Evolutionary conservation across 2,329 filamentous ascomycete species (phyloP), one percentile per base, ranked within the genome.

Genomic region (Penicillium sp.): DNA sequence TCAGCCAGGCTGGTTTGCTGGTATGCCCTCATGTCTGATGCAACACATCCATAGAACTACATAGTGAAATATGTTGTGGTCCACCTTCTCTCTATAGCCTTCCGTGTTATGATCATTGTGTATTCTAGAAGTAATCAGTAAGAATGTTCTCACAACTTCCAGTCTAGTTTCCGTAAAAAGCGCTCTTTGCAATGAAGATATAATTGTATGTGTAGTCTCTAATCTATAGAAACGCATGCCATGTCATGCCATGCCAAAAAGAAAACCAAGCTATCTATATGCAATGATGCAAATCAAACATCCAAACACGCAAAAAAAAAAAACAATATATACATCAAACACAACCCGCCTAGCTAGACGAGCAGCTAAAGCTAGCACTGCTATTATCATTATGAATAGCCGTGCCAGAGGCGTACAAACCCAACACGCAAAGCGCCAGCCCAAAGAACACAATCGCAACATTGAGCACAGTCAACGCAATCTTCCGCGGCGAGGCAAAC

Each of bases 391-490:
- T 56, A 50, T 60, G 51, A 43, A 64, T 65, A 39, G 55, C 62
- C 33, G 60, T 64, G 27, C 62, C 63, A 50, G 69, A 72, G 52
- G 66, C 71, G 66, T 69, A 74, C 59, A 59, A 59, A 11, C 62
- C 64, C 60, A 69, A 60, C 18, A 58, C 67, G 52, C 61, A 73
- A 59, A 60, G 60, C 16, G 19, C 50, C 56, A 58, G 37, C 39
- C 74, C 75, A 36, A 74, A 65, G 4, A 56, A 27, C 6, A 82
- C 73, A 18, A 82, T 74, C 0, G 72, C 41, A 0, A 71, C 61
- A 60, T 84, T 84, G 22, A 82, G 36, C 3, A 79, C 55, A 3
- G 77, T 79, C 14, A 83, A 63, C 4, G 66, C 58, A 22, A 77
- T 78, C 70, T 83, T 84, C 51, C 74, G 72, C 61, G 72, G 75